Base-by-base conservation (phyloP, 192 early-diverging fungal species). In the Coemansia sp. region DNA sequence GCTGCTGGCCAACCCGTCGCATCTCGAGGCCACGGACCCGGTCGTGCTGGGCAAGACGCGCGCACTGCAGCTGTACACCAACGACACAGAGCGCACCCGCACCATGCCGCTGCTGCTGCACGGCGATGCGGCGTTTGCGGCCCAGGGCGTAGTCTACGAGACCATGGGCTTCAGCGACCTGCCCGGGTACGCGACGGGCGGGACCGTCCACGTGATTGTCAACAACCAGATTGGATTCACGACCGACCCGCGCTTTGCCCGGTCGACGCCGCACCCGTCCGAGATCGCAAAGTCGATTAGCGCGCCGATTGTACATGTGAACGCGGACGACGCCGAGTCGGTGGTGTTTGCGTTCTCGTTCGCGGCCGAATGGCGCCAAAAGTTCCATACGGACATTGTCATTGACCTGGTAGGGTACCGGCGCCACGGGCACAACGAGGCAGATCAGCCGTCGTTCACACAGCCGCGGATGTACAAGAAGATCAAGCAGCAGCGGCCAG, bases 171-270 rank as follows among this genome's bases (percentile, higher is more conserved):
- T 98, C 77, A 83, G 84, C 52, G 94, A 96, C 62, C 75, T 98
- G 50, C 94, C 93, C 22, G 82, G 85, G 30, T 98, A 96, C 83
- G 82, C 91, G 9, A 96, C 92, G 13, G 96, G 96, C 56, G 96
- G 96, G 26, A 92, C 92, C 10, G 80, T 98, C 56, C 96, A 98
- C 81, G 82, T 96, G 48, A 82, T 98, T 28, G 89, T 94, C 64
- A 98, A 98, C 84, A 98, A 98, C 82, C 96, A 98, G 78, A 86
- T 98, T 50, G 96, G 96, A 34, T 98, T 98, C 80, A 98, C 96
- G 20, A 98, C 96, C 18, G 93, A 98, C 62, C 96, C 96, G 34
- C 83, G 91, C 26, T 93, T 92, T 64, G 79, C 90, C 32, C 88
- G 96, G 33, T 93, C 90, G 33, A 94, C 92, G 13, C 90, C 88